Conservation (phyloP, 2,329 filamentous ascomycete species). For the Beauveria caledonica region DNA sequence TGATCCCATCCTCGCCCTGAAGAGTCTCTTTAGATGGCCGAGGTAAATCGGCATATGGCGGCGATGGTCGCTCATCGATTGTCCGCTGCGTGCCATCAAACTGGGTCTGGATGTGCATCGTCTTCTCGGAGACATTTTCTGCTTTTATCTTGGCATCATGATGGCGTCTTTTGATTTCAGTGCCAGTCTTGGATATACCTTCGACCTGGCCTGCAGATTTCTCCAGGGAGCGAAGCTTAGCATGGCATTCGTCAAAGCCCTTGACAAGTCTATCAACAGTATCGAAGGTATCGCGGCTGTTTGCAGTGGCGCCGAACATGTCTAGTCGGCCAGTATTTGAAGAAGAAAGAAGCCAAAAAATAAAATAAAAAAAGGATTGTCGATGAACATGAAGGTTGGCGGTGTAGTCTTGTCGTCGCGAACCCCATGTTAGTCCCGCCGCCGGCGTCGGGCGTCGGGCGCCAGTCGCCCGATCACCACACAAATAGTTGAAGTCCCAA, state of each 20-base stretch:
- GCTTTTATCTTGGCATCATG: too few relatives aligned
- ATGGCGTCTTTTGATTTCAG: background rate
- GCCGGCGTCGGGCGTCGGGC: background rate
- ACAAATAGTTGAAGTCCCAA: background rate
- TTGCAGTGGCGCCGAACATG: background rate
- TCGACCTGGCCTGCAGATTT: background rate
- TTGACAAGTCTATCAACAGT: background rate
- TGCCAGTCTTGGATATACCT: background rate
- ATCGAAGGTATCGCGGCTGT: background rate
- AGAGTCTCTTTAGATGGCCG: background rate
- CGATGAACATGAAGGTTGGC: background rate
- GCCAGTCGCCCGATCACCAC: background rate
- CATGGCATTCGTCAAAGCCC: background rate
- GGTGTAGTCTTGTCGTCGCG: background rate
- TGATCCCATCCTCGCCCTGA: background rate
- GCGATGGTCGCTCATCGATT: background rate
- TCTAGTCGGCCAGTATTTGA: background rate
- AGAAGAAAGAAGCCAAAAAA: too few relatives aligned
- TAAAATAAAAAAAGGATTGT: background rate
- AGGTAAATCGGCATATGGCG: background rate
- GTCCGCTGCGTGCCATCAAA: background rate
- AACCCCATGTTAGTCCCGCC: background rate
- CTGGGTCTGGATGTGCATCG: background rate
- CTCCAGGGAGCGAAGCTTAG: background rate
- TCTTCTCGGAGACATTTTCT: background rate